These are phyloP conservation scores for Colletotrichum incanum DNA, from an alignment of 2,329 filamentous ascomycete genomes.

Conservation along the genomic window DNA sequence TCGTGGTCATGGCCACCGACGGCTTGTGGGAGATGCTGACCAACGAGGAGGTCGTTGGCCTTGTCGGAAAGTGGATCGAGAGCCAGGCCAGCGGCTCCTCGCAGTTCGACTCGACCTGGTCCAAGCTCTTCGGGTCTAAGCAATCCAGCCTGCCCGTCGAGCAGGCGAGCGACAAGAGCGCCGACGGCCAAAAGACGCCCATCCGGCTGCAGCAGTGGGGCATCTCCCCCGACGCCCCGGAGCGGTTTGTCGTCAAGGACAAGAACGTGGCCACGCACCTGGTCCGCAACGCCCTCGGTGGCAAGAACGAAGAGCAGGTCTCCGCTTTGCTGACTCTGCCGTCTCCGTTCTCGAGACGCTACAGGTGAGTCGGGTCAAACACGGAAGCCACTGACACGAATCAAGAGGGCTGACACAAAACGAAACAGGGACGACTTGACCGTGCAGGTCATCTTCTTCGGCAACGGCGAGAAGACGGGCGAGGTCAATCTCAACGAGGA, in stretches of 20 bases:
- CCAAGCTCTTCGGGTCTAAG: conserved; percentile 71
- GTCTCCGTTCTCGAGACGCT: conserved; percentile 90
- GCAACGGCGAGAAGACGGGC: conserved; percentile 82
- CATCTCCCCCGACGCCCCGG: conserved; percentile 79
- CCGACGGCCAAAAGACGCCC: conserved; percentile 85
- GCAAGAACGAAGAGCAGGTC: conserved; percentile 93
- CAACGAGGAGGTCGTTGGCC: conserved; percentile 96
- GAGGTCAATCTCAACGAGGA: conserved; percentile 89
- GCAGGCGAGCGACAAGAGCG: conserved; percentile 63
- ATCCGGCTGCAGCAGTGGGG: conserved; percentile 95
- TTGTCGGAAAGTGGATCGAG: conserved; percentile 98
- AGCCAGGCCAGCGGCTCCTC: conserved; percentile 73
- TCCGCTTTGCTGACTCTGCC: conserved; percentile 93
- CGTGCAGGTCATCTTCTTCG: conserved; percentile 99
- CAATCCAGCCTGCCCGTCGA: conserved; percentile 81
- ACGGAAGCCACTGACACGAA: neutral
- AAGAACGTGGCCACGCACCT: conserved; percentile 97
- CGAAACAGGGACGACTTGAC: conserved; percentile 87
- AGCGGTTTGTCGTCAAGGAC: conserved; percentile 94
- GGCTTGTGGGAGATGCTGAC: conserved; percentile 99
- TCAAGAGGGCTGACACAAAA: conserved; percentile 17
- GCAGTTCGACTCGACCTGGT: conserved; percentile 81
- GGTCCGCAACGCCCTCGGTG: conserved; percentile 93
- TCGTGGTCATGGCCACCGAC: conserved; percentile 96
- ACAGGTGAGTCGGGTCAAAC: conserved; percentile 72